Evolutionary conservation across 129 eudicot genomes (phyloP), one percentile per base, ranked within the genome.

Genomic region (Centaurea solstitialis): DNA sequence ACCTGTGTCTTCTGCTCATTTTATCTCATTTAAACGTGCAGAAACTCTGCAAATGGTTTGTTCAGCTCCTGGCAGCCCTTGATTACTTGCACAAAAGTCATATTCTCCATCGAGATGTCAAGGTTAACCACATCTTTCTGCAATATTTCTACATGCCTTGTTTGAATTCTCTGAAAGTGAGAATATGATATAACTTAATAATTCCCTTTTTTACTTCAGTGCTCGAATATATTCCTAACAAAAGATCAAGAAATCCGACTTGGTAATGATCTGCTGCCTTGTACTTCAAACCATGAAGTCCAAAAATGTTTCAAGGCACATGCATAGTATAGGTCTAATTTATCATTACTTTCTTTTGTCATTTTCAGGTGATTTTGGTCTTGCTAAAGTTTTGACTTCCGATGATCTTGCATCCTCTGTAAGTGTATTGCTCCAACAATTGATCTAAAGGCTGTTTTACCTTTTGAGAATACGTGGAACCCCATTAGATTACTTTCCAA

Each of bases 321-420:
- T 64, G 67, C n/a, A 70, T 26, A 28, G 65, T 39, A 47, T 11
- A 26, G 59, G 69, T 59, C 68, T 73, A 26, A 12, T 10, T 61
- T 74, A 5, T 20, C 40, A 68, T 43, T 72, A 47, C 41, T 78
- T 66, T 82, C 23, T 33, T 70, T 66, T 22, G 30, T 65, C 41
- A 3, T 75, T 68, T 67, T 24, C 94, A 96, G 99, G 99, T 68
- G 99, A 96, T 85, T 96, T 96, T 87, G 99, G 99, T 73, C 99
- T 96, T 84, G 99, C 99, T 66, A 96, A 96, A 85, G 80, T 93
- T 82, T 80, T 96, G 88, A 85, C 91, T 50, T 85, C 98, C 9
- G 97, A 96, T 85, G 99, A 93, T 83, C 97, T 96, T 73, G 95
- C 99, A 81, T 96, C 92, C 70, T 96, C 99, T 45, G 99, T 96